Evolutionary conservation across 73 alveolate genomes (phyloP).

Genomic region (Blepharisma stoltei): DNA sequence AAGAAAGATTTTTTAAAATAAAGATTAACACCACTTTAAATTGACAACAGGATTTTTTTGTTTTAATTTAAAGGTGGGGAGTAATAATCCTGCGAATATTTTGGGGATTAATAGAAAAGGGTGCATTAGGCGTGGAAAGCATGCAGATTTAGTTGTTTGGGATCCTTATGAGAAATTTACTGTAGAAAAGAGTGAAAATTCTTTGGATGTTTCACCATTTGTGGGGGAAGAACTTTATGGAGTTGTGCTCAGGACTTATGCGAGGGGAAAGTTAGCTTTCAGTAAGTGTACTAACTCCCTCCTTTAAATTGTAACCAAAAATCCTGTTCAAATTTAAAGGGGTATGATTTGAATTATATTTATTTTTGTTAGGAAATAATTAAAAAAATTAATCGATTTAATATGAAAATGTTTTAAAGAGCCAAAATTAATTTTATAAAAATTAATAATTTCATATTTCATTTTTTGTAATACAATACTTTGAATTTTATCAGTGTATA

Average conservation of each 20-base stretch:
- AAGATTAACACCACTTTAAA: too few relatives aligned
- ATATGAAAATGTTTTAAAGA: too few relatives aligned
- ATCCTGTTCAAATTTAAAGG: too few relatives aligned
- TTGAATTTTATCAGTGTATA: too few relatives aligned
- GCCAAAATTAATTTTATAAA: too few relatives aligned
- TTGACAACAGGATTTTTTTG: neutral
- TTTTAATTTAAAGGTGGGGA: neutral
- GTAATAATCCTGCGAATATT: slow-evolving; percentile 26
- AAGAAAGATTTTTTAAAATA: too few relatives aligned
- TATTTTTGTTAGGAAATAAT: too few relatives aligned
- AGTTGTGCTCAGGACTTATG: slow-evolving; percentile 11
- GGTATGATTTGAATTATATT: too few relatives aligned
- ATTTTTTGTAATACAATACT: too few relatives aligned
- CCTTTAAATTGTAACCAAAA: too few relatives aligned
- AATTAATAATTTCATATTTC: too few relatives aligned
- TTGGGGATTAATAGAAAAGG: slow-evolving; percentile 19
- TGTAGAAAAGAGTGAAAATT: neutral
- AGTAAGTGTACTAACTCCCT: neutral
- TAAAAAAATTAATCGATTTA: too few relatives aligned
- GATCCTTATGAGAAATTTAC: slow-evolving; percentile 5
- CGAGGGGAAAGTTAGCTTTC: neutral
- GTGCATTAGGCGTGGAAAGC: neutral
- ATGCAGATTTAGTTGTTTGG: slow-evolving; percentile 31
- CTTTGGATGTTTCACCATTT: neutral
- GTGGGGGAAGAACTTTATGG: slow-evolving; percentile 23